A percentile compares a stretch with the other conserved stretches of the same genome.
These are phyloP conservation scores for Spirogloea muscicola DNA, from an alignment of 139 green algal species.

Conservation along the genomic window DNA sequence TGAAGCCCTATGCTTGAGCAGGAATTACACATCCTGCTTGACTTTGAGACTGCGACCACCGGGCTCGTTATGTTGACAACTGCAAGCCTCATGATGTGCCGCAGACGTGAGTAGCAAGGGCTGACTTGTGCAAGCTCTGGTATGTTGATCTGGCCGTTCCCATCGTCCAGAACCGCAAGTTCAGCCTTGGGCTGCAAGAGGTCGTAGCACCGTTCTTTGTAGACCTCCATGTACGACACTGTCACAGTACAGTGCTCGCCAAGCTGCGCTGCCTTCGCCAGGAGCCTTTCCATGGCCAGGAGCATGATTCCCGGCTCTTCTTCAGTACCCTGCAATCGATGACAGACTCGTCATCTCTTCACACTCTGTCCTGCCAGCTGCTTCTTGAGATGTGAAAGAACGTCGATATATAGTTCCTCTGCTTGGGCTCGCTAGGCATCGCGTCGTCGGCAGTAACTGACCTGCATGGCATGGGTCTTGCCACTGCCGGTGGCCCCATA, in stretches of 20 bases:
- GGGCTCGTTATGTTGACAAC: no score
- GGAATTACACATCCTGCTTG: no score
- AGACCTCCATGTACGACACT: conserved; percentile 17
- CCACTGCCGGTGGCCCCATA: conserved; percentile 21
- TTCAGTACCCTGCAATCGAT: not conserved
- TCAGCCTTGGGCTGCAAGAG: not conserved
- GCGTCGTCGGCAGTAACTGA: no score
- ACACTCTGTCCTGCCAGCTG: no score
- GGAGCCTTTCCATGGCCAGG: not conserved
- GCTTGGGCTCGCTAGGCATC: no score
- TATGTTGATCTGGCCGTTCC: not conserved
- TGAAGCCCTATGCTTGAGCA: no score
- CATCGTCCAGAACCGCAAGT: not conserved
- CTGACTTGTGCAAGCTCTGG: conserved; percentile 6
- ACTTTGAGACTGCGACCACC: no score
- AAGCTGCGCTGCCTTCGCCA: not conserved
- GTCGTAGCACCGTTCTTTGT: conserved; percentile 4
- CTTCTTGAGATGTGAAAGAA: no score
- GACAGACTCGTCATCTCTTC: no score
- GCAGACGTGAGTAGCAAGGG: no score
- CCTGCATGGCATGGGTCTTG: conserved; percentile 19
- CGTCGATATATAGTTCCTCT: no score
- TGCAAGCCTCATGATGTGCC: no score
- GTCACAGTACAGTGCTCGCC: not conserved
- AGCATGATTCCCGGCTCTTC: conserved; percentile 3